These are phyloP conservation scores for Straminergon stramineum DNA, from an alignment of 225 moss, liverwort and hornwort genomes.

Conservation along the genomic window DNA sequence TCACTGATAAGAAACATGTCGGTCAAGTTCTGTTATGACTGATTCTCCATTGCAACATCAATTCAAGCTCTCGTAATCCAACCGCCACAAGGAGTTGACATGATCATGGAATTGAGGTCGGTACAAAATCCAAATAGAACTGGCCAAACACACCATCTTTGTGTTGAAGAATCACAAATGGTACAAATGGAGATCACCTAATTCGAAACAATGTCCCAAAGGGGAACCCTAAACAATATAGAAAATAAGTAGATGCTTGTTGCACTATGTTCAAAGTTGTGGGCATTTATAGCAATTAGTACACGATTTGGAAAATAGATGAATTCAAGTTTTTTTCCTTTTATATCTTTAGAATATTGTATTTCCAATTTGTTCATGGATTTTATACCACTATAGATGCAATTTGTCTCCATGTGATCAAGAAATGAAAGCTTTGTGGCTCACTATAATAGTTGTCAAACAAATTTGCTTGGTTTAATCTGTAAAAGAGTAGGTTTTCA, in stretches of 20 bases:
- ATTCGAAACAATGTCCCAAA: fast-evolving
- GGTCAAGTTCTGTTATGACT: background rate
- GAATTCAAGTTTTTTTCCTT: too few relatives aligned
- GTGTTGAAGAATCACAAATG: background rate
- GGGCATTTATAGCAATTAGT: background rate
- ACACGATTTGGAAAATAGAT: too few relatives aligned
- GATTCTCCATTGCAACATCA: background rate
- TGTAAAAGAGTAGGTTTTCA: too few relatives aligned
- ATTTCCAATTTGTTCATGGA: too few relatives aligned
- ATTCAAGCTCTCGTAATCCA: background rate
- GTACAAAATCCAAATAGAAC: background rate
- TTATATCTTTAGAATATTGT: too few relatives aligned
- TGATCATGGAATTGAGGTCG: background rate
- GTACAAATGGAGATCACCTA: too few relatives aligned
- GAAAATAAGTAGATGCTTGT: background rate
- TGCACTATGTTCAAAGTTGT: too few relatives aligned
- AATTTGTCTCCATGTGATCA: too few relatives aligned
- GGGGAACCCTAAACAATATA: background rate
- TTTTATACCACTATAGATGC: too few relatives aligned
- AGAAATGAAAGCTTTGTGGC: too few relatives aligned
- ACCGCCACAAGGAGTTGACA: background rate
- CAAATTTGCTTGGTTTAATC: too few relatives aligned
- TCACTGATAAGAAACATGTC: background rate
- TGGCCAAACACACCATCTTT: background rate
- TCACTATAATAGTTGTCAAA: too few relatives aligned